Conservation (phyloP, 106 monocot species). For the Allium sativum region DNA sequence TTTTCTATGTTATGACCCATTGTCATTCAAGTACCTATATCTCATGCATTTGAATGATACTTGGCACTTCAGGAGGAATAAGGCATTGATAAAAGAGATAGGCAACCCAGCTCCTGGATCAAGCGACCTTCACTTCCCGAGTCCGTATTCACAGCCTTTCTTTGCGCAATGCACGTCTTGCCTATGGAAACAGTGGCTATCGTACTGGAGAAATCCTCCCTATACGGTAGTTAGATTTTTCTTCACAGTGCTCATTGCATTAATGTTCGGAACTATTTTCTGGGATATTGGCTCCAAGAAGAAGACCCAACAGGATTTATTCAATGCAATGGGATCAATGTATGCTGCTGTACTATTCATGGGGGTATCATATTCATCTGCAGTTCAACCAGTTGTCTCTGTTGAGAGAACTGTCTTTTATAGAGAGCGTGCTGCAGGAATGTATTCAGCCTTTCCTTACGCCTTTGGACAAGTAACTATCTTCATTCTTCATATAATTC, state of each 20-base stretch:
- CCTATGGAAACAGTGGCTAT: slow-evolving; percentile 23
- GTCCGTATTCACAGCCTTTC: slow-evolving; percentile 10
- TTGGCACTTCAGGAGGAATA: slow-evolving; percentile 14
- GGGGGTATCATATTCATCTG: slow-evolving; percentile 37
- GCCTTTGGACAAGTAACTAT: slow-evolving; percentile 48
- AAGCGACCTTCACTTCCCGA: slow-evolving; percentile 17
- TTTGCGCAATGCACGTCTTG: slow-evolving; percentile 19
- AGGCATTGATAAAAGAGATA: slow-evolving; percentile 13
- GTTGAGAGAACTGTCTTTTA: slow-evolving; percentile 67
- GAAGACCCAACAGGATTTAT: slow-evolving; percentile 29
- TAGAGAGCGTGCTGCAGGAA: slow-evolving; percentile 57
- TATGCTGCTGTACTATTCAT: slow-evolving; percentile 49
- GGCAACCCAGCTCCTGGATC: slow-evolving; percentile 12
- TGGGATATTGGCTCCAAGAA: slow-evolving; percentile 18
- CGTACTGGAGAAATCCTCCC: slow-evolving; percentile 30
- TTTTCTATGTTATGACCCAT: too few relatives aligned
- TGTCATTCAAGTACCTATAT: neutral
- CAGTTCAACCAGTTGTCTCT: slow-evolving; percentile 56
- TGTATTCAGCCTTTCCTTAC: slow-evolving; percentile 75
- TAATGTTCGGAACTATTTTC: slow-evolving; percentile 25
- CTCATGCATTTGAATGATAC: neutral
- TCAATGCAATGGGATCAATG: slow-evolving; percentile 66
- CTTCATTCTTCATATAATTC: neutral
- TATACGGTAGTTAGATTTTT: slow-evolving; percentile 20
- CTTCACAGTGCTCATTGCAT: slow-evolving; percentile 15